Percentiles rank a stretch among this genome's conserved stretches.
phyloP scores from a whole-genome alignment of 1,139 yeast genomes.

The Yamadazyma spencermartinsiae region DNA sequence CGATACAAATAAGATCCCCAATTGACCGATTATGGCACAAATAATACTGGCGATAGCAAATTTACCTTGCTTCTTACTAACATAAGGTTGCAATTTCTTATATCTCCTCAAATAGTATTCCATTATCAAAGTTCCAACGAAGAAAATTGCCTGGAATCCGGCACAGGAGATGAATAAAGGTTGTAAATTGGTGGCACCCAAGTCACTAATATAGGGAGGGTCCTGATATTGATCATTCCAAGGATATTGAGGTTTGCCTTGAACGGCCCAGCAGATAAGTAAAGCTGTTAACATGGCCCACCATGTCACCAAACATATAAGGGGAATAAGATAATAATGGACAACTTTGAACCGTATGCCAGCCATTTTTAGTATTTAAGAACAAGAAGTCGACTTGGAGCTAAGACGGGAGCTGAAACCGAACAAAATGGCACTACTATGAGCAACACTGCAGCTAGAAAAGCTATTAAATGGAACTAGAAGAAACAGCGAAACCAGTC shows the following conservation, averaged over 20 bases:
- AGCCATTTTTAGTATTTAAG: constrained; percentile 1
- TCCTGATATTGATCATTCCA: constrained; percentile 50
- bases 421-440: no score
- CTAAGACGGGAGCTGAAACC: not conserved
- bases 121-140: constrained; percentile 62
- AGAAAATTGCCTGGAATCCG: constrained; percentile 76
- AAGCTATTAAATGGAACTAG: no score
- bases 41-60: constrained; percentile 53
- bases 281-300: constrained; percentile 46
- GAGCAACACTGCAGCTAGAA: no score
- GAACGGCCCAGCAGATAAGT: constrained; percentile 59
- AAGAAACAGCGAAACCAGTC: no score
- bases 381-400: not conserved
- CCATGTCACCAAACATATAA: constrained; percentile 33
- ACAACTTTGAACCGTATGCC: constrained; percentile 26
- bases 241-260: constrained; percentile 72
- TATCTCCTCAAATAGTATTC: constrained; percentile 56
- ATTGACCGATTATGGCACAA: constrained; percentile 64
- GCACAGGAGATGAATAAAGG: constrained; percentile 83
- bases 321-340: constrained; percentile 38
- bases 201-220: constrained; percentile 77
- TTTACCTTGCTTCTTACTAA: constrained; percentile 46
- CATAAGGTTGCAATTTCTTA: constrained; percentile 56
- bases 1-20: constrained; percentile 74
- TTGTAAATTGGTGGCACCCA: constrained; percentile 82